phyloP scores from a whole-genome alignment of 768 basidiomycete species.

The Cystobasidium tubakii region DNA sequence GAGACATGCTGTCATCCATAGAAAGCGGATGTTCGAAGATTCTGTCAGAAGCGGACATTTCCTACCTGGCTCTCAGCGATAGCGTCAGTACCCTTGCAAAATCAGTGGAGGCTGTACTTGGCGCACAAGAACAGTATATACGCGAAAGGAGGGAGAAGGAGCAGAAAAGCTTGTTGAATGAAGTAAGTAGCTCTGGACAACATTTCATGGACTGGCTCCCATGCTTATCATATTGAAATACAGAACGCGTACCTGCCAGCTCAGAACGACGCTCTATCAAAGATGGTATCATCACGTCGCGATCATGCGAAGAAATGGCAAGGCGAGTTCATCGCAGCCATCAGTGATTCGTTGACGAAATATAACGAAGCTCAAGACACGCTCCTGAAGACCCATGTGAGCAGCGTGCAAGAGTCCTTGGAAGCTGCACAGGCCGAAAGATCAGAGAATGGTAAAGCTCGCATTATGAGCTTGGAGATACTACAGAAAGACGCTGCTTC shows the following conservation, averaged over 20 bases:
- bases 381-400: conserved; percentile 10
- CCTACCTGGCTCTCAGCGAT: neutral
- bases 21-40: neutral
- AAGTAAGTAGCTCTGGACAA: neutral
- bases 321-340: conserved; percentile 12
- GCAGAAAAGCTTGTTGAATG: conserved; percentile 15
- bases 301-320: conserved; percentile 25
- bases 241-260: conserved; percentile 34
- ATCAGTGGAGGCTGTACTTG: neutral
- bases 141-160: conserved; percentile 26
- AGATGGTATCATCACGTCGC: conserved; percentile 12
- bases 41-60: neutral
- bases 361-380: conserved; percentile 13
- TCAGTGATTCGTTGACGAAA: conserved; percentile 1
- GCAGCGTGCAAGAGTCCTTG: conserved; percentile 8
- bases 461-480: conserved; percentile 6
- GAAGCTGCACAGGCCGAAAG: neutral
- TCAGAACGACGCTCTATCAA: conserved; percentile 29
- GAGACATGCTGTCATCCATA: neutral
- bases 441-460: neutral
- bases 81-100: neutral
- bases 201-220: neutral
- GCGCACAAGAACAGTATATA: neutral
- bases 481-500: conserved; percentile 2
- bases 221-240: neutral